Evolutionary conservation across 2,329 filamentous ascomycete genomes (phyloP), one percentile per base, ranked within the genome.

Genomic region (Elsinoe batatas): DNA sequence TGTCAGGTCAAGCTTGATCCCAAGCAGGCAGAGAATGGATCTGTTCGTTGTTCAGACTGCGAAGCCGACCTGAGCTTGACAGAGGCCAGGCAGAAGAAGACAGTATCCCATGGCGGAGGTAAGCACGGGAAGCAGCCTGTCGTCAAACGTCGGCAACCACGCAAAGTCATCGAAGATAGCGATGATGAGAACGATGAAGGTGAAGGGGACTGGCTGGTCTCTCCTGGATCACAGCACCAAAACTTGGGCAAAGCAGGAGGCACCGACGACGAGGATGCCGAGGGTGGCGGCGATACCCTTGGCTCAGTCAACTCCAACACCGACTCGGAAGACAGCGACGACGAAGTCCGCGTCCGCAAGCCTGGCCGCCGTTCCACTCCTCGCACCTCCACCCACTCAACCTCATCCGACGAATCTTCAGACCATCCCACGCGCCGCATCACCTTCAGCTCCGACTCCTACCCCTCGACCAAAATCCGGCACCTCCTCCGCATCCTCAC

Each of bases 401-500:
- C 47, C 30, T 51, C 53, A 22, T 71, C 75, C 53, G 73, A 75
- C 26, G 74, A 76, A 20, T 73, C 76, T 10, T 64, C 67, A 1
- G 61, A 65, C 58, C 59, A 22, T 22, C 22, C 22, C 22, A 22
- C 58, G 33, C 36, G 35, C 36, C 32, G 54, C 1, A 38, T 54
- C 42, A 62, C 62, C 37, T 61, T 58, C 46, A 62, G 60, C n/a
- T 57, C 63, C n/a, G 58, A 75, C 26, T 76, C 86, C 33, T 74
- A 81, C 22, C 79, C 83, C 1, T 98, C 93, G 0, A 91, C 93
- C 63, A 98, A 98, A 74, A 94, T 98, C 64, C 84, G 86, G 43
- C 84, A 93, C 63, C 79, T 97, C 17, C 80, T 95, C 65, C 78
- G 82, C 58, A 87, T 98, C 53, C 80, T 98, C 7, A 80, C 83